Evolutionary conservation across 179 eudicot genomes (phyloP).

Genomic region (Silene noctiflora): DNA sequence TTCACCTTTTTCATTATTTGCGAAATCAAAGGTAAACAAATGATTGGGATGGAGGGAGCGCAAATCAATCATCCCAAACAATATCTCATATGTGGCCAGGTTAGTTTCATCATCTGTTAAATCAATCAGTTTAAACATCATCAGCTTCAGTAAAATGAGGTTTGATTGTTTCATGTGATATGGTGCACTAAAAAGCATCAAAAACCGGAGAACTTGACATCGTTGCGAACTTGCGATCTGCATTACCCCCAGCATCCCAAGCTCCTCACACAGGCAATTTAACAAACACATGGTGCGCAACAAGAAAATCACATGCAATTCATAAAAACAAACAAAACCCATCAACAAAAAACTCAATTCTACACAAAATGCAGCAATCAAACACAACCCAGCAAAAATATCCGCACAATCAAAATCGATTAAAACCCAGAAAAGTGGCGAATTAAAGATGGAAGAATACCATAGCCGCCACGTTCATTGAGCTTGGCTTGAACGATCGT

Average conservation of each 20-base stretch:
- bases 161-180: neutral
- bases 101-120: neutral
- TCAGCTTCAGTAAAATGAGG: neutral
- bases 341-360: neutral
- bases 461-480: constrained; percentile 69
- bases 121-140: neutral
- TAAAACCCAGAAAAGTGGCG: neutral
- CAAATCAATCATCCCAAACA: neutral
- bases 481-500: constrained; percentile 89
- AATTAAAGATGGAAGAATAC: constrained; percentile 27
- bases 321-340: neutral
- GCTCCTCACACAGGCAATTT: constrained; percentile 19
- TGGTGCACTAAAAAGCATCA: neutral
- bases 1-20: too few relatives aligned
- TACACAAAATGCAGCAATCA: neutral
- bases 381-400: neutral
- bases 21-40: too few relatives aligned
- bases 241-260: neutral
- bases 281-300: constrained; percentile 30
- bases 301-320: neutral
- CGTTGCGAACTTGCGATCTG: too few relatives aligned
- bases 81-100: neutral
- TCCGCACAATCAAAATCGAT: neutral
- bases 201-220: too few relatives aligned
- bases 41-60: too few relatives aligned